Evolutionary conservation across 2,329 filamentous ascomycete genomes (phyloP).

Genomic region (Colletotrichum sp.): DNA sequence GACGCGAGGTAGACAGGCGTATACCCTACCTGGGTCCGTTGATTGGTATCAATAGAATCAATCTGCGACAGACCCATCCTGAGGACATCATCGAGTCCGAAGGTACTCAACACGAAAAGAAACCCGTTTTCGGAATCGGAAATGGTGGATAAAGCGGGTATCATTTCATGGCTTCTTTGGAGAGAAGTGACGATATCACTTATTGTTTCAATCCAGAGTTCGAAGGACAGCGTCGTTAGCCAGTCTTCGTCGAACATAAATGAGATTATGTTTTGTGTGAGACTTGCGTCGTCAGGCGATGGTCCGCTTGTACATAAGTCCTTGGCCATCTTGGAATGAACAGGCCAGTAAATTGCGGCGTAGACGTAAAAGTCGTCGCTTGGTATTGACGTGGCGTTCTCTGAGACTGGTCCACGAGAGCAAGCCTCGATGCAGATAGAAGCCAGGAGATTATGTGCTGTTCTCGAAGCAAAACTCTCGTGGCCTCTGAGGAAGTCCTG

Average conservation of each 20-base stretch:
- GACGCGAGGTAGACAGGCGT: not conserved
- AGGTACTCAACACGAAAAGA: not conserved
- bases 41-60: not conserved
- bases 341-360: not conserved
- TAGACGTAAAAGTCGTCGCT: not conserved
- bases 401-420: not conserved
- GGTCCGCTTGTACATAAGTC: accelerated
- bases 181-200: accelerated
- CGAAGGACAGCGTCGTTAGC: not conserved
- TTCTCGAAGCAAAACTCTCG: accelerated
- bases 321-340: not conserved
- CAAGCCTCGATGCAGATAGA: not conserved
- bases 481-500: not conserved
- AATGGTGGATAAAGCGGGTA: not conserved
- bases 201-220: not conserved
- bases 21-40: not conserved
- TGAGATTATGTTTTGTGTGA: not conserved
- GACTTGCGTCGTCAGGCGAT: accelerated
- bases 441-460: not conserved
- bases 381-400: accelerated
- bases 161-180: not conserved
- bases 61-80: not conserved
- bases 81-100: not conserved
- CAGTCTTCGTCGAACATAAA: not conserved
- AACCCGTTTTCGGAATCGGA: accelerated